Evolutionary conservation across 176 grass and related monocot genomes (phyloP), one percentile per base, ranked within the genome.

Genomic region (Triticum turgidum): DNA sequence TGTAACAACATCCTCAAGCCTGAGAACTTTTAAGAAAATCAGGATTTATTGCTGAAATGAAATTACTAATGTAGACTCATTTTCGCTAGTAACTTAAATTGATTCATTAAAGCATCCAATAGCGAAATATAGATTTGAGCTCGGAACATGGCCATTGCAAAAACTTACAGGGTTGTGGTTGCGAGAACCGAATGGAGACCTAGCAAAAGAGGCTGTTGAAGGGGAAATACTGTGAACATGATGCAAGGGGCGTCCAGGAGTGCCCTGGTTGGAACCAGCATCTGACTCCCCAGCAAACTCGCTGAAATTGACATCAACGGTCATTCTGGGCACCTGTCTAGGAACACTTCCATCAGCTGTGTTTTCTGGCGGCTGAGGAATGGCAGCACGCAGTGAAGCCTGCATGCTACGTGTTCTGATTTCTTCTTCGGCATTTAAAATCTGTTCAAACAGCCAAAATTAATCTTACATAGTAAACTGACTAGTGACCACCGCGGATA

Each of bases 371-470:
- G 87, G 91, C 22, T 79, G 87, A 61, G 87, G 83, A 76, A 93
- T 79, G 52, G 89, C 49, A 69, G 77, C 63, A 6, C 78, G 88
- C 52, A 86, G 51, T 0, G 81, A 78, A 17, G 92, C 86, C 29
- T 89, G 92, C 79, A 81, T 68, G 80, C 37, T 93, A n/a, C 89
- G 91, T 11, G 63, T 89, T 89, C 87, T 95, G 65, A 99, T 91
- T 86, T 99, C 97, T 88, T 96, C 97, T 90, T 99, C 97, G 1
- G 94, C 92, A 80, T 96, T 94, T 84, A 96, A 89, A 80, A 99
- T 92, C 93, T 98, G 87, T 65, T 63, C 69, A 86, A 85, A 45
- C 73, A 87, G 33, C 11, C 47, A 89, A 86, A 66, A 66, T 37
- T 17, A 83, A 75, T 69, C 4, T 7, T 29, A 70, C 38, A 41